Percentiles rank a stretch among this genome's conserved stretches.
These are phyloP conservation scores for Vitis hybrid DNA, from an alignment of 177 flowering plant genomes.

Conservation along the genomic window DNA sequence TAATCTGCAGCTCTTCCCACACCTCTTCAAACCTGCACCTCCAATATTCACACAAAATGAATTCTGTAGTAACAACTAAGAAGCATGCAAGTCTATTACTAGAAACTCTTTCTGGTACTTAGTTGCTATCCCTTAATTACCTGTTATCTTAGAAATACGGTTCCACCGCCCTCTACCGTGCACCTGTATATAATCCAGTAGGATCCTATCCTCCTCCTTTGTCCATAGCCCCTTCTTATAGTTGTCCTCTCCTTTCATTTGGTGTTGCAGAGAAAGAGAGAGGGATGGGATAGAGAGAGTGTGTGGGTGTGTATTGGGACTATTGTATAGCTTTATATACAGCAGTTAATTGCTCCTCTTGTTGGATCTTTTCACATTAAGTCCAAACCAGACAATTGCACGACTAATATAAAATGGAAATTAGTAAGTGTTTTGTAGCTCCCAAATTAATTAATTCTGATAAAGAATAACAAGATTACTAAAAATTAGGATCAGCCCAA, in stretches of 20 bases:
- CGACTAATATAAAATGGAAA: no score
- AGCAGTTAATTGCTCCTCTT: no score
- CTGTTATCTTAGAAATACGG: constrained; percentile 39
- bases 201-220: constrained; percentile 38
- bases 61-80: background rate
- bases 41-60: background rate
- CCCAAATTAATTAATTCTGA: no score
- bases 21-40: constrained; percentile 35
- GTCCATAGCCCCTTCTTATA: constrained; percentile 46
- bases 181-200: constrained; percentile 32
- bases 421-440: no score
- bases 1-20: constrained; percentile 48
- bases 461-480: no score
- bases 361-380: no score
- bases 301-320: no score
- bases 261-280: background rate
- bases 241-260: constrained; percentile 10
- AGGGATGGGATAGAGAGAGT: background rate
- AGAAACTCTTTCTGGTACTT: background rate
- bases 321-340: no score
- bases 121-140: constrained; percentile 3
- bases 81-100: background rate
- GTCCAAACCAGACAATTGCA: no score
- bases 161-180: constrained; percentile 47
- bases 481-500: no score